Evolutionary conservation across 257 asterid genomes (phyloP), one percentile per base, ranked within the genome.

Genomic region (Fraxinus quadrangulata): DNA sequence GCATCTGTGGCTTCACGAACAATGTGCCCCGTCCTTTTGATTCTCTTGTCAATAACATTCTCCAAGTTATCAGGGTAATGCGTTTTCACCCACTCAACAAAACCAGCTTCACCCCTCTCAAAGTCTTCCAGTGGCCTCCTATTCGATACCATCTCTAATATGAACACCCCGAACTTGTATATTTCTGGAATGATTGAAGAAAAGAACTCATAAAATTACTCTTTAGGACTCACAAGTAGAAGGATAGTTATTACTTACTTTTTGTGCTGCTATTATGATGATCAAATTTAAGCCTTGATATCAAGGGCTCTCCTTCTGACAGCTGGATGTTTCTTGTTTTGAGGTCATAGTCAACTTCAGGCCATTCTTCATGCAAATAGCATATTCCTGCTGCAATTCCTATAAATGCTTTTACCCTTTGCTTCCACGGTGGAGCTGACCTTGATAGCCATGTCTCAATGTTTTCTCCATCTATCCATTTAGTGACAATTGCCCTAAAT

Each of bases 31-130:
- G 68, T 80, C 72, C 14, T 85, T 81, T 79, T 82, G 90, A 90
- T 87, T 63, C 85, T 87, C 81, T 79, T 71, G 75, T 90, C 93
- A 36, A 90, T 83, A 81, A 87, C 70, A 71, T 63, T 42, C 83
- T 84, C 87, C 67, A 79, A 6, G 51, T 84, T 76, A 21, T 74
- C 88, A 3, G 86, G 81, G 73, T 66, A 80, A 74, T 87, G 70
- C 82, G 68, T 31, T 79, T 83, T 85, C 79, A 83, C 79, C 89
- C 89, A 88, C 73, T 87, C 89, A 14, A 84, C 39, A 36, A 90
- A 80, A 2, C 83, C 84, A 6, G 75, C 51, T 54, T 85, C 89
- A 5, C 40, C 83, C 63, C 33, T 59, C 69, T 76, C 85, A 10
- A 82, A 78, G 14, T 82, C 91, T 67, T 83, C 80, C 71, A 13